Conservation (phyloP, 2,329 filamentous ascomycete species). For the Proliferodiscus dingleyae region DNA sequence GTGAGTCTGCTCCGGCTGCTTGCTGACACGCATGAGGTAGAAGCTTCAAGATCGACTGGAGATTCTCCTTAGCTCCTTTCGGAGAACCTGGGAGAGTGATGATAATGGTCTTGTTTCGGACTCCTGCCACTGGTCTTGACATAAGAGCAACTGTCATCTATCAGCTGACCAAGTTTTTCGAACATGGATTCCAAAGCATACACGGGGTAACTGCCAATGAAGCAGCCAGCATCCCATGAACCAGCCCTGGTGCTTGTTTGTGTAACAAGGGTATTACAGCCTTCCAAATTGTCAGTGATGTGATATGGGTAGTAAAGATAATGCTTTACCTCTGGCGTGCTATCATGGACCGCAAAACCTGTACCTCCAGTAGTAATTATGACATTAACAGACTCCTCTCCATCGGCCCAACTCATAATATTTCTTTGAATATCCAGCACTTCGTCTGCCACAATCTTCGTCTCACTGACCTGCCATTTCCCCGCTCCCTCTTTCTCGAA, state of each 20-base stretch:
- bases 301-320: background rate
- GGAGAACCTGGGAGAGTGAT: slow-evolving; percentile 90
- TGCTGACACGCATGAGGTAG: slow-evolving; percentile 93
- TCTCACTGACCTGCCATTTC: slow-evolving; percentile 66
- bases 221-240: slow-evolving; percentile 89
- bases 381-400: slow-evolving; percentile 60
- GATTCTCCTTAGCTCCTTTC: slow-evolving; percentile 90
- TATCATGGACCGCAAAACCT: slow-evolving; percentile 80
- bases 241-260: slow-evolving; percentile 80
- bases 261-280: slow-evolving; percentile 76
- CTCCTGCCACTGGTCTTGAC: slow-evolving; percentile 87
- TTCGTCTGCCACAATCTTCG: slow-evolving; percentile 76
- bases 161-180: slow-evolving; percentile 19
- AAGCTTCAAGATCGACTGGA: slow-evolving; percentile 83
- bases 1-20: slow-evolving; percentile 76
- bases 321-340: slow-evolving; percentile 73
- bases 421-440: slow-evolving; percentile 68
- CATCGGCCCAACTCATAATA: slow-evolving; percentile 70
- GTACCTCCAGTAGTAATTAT: slow-evolving; percentile 90
- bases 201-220: slow-evolving; percentile 86
- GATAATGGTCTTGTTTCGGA: slow-evolving; percentile 75
- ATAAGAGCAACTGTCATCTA: slow-evolving; percentile 76
- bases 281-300: slow-evolving; percentile 37
- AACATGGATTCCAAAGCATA: slow-evolving; percentile 40
- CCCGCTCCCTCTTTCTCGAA: slow-evolving; percentile 62